These are phyloP conservation scores for Teratosphaeria viscida DNA, from an alignment of 2,329 filamentous ascomycete genomes.

Conservation along the genomic window DNA sequence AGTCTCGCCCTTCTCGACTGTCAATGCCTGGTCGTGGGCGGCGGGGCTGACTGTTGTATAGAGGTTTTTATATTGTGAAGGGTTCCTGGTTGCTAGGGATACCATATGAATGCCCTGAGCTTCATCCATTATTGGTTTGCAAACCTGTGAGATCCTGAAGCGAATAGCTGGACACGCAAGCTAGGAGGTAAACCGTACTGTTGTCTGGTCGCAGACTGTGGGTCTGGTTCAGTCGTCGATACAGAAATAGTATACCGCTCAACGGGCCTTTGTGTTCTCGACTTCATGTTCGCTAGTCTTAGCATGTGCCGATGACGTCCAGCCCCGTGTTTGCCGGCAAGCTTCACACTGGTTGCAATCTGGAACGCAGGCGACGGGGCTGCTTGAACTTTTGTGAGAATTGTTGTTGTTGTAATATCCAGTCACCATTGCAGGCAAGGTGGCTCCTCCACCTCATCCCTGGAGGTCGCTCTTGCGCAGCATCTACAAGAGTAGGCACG, in stretches of 20 bases:
- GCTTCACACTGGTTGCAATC: neutral
- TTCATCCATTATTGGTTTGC: neutral
- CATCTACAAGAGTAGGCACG: neutral
- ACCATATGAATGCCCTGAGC: too few species aligned
- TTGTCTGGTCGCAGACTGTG: neutral
- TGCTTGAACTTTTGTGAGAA: neutral
- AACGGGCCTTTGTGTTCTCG: neutral
- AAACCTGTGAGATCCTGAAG: neutral
- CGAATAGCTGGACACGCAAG: neutral
- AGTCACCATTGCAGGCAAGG: neutral
- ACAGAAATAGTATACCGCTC: neutral
- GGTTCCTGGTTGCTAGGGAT: conserved; percentile 1
- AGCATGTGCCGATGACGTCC: neutral
- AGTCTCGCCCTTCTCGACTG: conserved; percentile 25
- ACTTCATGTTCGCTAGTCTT: neutral
- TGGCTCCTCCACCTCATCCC: conserved; percentile 11
- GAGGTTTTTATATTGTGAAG: conserved; percentile 1
- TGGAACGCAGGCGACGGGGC: neutral
- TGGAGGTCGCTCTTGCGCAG: conserved; percentile 14
- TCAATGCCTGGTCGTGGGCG: conserved; percentile 25
- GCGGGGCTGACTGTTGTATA: conserved; percentile 18
- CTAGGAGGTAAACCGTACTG: too few species aligned
- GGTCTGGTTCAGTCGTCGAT: neutral
- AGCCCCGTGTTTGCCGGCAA: neutral
- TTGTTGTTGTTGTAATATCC: neutral